These are phyloP conservation scores for Quaeritorhiza haematococci DNA, from an alignment of 371 early-diverging fungal genomes.

Conservation along the genomic window DNA sequence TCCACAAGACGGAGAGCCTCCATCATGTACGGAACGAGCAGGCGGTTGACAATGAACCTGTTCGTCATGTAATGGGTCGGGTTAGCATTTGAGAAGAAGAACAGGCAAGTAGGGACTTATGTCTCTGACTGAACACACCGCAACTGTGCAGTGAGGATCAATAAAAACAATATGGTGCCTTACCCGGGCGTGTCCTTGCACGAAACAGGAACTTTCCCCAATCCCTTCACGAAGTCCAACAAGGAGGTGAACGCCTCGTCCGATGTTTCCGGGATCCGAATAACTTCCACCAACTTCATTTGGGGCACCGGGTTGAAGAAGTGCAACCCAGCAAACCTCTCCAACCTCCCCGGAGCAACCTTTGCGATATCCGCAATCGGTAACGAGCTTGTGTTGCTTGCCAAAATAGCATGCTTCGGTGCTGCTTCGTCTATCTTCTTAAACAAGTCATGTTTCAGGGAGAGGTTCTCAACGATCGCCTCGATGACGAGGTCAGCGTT, in stretches of 20 bases:
- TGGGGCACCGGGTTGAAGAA: conserved; percentile 97
- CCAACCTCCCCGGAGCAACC: conserved; percentile 48
- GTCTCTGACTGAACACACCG: no score
- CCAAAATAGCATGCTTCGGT: conserved; percentile 70
- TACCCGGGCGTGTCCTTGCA: conserved; percentile 98
- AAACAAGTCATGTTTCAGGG: conserved; percentile 79
- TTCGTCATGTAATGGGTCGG: not conserved
- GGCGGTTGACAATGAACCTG: conserved; percentile 92
- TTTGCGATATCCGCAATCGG: conserved; percentile 78
- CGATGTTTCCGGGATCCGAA: conserved; percentile 63
- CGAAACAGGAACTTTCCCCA: conserved; percentile 82
- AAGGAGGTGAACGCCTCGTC: conserved; percentile 60
- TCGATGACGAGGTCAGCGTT: conserved; percentile 77
- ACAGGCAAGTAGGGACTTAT: no score
- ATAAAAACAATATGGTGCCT: no score
- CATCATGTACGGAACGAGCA: conserved; percentile 93
- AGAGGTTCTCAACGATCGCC: conserved; percentile 92
- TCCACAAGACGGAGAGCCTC: conserved; percentile 88
- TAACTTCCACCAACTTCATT: conserved; percentile 95
- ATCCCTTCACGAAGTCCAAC: conserved; percentile 56
- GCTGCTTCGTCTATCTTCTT: conserved; percentile 63
- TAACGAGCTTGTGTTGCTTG: conserved; percentile 88
- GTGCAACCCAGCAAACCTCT: conserved; percentile 83
- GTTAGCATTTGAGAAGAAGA: not conserved
- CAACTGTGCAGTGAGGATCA: no score